Percentiles rank a stretch among this genome's conserved stretches.
These are phyloP conservation scores for Fusarium torulosum DNA, from an alignment of 2,329 filamentous ascomycete genomes.

Conservation along the genomic window DNA sequence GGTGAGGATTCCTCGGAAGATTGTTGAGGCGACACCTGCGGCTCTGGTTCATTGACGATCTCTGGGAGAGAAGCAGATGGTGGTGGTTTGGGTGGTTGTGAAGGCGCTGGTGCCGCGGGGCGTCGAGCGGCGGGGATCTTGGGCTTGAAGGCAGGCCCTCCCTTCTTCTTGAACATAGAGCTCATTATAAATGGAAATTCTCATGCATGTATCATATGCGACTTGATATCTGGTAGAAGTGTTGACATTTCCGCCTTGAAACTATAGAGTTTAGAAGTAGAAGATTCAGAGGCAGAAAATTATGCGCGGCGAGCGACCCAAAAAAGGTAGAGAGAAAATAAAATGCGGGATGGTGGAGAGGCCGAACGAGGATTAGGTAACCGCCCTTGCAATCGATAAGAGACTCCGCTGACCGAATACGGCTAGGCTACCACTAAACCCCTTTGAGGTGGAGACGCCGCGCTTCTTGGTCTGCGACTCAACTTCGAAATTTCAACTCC, in stretches of 20 bases:
- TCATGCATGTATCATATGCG: slow-evolving; percentile 30
- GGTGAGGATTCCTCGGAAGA: slow-evolving; percentile 2
- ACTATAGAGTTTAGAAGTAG: slow-evolving; percentile 9
- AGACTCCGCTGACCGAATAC: slow-evolving; percentile 39
- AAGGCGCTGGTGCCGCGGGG: slow-evolving; percentile 55
- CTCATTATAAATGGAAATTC: slow-evolving; percentile 63
- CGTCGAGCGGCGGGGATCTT: slow-evolving; percentile 71
- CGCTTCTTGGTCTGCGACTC: slow-evolving; percentile 56
- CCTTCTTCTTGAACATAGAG: slow-evolving; percentile 76
- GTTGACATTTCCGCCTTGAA: slow-evolving; percentile 38
- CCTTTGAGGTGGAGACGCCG: slow-evolving; percentile 36
- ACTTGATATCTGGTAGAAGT: slow-evolving; percentile 17
- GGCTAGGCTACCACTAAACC: slow-evolving; percentile 53
- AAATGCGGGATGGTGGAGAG: slow-evolving; percentile 49
- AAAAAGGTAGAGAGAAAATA: slow-evolving; percentile 50
- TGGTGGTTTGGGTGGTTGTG: slow-evolving; percentile 40
- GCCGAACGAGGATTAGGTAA: slow-evolving; percentile 49
- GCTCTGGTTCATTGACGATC: slow-evolving; percentile 24
- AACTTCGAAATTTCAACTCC: slow-evolving; percentile 62
- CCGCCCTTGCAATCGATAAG: slow-evolving; percentile 53
- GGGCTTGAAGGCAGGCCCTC: slow-evolving; percentile 74
- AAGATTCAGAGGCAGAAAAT: slow-evolving; percentile 35
- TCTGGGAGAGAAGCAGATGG: slow-evolving; percentile 30
- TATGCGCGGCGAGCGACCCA: slow-evolving; percentile 32
- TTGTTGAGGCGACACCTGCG: slow-evolving; percentile 22